Percentiles rank a stretch among this genome's conserved stretches.
These are phyloP conservation scores for Magnusiomyces ingens DNA, from an alignment of 1,139 yeast genomes.

Conservation along the genomic window DNA sequence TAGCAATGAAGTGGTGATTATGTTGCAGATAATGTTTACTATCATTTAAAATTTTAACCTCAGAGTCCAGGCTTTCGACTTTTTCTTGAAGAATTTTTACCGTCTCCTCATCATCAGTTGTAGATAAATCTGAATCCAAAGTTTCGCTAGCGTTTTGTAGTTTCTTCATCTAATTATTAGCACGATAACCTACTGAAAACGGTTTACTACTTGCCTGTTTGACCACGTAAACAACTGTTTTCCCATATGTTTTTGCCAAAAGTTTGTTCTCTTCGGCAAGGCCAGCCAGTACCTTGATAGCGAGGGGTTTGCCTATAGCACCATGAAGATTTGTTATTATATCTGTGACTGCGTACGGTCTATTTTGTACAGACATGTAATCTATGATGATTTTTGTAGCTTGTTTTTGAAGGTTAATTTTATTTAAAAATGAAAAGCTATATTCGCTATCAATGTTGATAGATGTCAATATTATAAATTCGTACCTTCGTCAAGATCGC, in stretches of 20 bases:
- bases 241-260: conserved; percentile 33
- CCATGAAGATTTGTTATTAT: conserved; percentile 36
- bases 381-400: conserved; percentile 21
- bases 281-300: conserved; percentile 28
- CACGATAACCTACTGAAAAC: not conserved
- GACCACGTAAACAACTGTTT: conserved; percentile 33
- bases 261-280: conserved; percentile 28
- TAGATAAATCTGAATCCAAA: conserved; percentile 13
- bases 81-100: conserved; percentile 17
- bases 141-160: conserved; percentile 9
- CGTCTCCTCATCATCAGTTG: conserved; percentile 18
- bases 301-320: conserved; percentile 28
- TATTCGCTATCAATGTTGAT: too few relatives aligned
- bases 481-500: conserved; percentile 15
- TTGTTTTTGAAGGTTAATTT: not conserved
- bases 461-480: too few relatives aligned
- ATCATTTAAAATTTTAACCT: conserved; percentile 15
- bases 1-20: not conserved
- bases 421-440: too few relatives aligned
- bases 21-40: conserved; percentile 10
- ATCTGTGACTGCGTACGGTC: conserved; percentile 38
- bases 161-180: not conserved
- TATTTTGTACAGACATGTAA: conserved; percentile 36
- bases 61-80: conserved; percentile 14
- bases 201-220: conserved; percentile 20